phyloP scores from a whole-genome alignment of 768 basidiomycete species.

The Pilatotrama ljubarskyi region DNA sequence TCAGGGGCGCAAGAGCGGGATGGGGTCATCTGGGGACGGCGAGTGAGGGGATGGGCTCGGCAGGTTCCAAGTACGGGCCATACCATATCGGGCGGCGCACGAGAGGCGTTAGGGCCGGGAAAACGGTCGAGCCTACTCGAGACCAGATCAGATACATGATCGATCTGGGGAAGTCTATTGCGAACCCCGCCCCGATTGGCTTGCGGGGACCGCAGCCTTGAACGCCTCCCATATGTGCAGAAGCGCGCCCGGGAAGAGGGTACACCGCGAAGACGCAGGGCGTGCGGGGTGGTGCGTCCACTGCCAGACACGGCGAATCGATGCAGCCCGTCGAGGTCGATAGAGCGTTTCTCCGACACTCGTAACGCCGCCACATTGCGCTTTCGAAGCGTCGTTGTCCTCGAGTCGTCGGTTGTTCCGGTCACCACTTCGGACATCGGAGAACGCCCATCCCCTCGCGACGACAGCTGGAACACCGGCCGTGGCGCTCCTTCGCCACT shows the following conservation, averaged over 20 bases:
- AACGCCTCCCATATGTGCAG: not conserved
- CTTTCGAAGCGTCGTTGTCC: no score
- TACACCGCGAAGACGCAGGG: no score
- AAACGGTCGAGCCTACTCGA: not conserved
- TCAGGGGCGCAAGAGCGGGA: not conserved
- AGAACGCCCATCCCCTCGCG: no score
- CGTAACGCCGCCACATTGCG: not conserved
- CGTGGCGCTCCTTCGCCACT: no score
- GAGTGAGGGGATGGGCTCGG: not conserved
- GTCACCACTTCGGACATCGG: no score
- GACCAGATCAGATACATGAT: not conserved
- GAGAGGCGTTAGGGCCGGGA: not conserved
- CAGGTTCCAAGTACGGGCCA: not conserved
- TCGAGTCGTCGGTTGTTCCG: no score
- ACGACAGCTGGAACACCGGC: no score
- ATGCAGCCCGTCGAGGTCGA: no score
- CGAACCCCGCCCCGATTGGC: not conserved
- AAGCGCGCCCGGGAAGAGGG: not conserved
- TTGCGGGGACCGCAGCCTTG: not conserved
- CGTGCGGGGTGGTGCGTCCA: no score
- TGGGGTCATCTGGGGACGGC: not conserved
- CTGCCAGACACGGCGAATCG: no score
- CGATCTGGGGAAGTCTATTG: constrained; percentile 10
- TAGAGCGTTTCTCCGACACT: no score
- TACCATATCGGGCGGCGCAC: constrained; percentile 1